Conservation (phyloP, 2,329 filamentous ascomycete genomes). For the Apiospora rasikravindrae region DNA sequence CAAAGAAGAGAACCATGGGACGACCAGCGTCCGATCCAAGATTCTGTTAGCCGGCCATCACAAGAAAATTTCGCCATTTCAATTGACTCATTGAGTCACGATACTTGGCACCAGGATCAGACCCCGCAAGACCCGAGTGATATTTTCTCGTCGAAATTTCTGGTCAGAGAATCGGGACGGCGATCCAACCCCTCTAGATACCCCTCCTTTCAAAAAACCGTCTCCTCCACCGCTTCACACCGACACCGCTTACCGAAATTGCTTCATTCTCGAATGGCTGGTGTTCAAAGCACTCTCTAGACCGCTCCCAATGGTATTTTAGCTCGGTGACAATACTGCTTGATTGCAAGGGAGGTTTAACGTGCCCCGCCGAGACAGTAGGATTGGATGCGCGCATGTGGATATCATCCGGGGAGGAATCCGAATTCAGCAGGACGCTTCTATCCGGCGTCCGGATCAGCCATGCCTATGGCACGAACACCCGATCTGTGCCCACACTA, state of each 20-base stretch:
- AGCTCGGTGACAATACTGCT: background rate
- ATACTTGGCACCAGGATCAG: background rate
- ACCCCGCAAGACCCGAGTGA: background rate
- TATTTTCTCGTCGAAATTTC: background rate
- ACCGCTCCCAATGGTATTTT: background rate
- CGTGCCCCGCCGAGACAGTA: background rate
- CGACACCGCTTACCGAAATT: background rate
- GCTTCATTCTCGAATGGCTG: background rate
- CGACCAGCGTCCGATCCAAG: background rate
- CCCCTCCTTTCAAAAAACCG: background rate
- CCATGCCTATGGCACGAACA: conserved; percentile 5
- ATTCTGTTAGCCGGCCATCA: background rate
- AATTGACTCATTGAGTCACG: background rate
- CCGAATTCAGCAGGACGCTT: background rate
- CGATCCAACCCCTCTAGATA: conserved; percentile 5
- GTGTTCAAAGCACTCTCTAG: background rate
- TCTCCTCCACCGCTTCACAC: background rate
- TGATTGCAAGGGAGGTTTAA: background rate
- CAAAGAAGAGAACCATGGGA: background rate
- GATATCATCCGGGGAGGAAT: background rate
- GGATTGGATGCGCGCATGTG: background rate
- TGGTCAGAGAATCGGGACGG: background rate
- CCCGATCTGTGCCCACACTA: conserved; percentile 18
- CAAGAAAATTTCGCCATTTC: background rate
- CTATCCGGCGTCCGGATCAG: background rate